Evolutionary conservation across 75 land plant genomes (phyloP), one percentile per base, ranked within the genome.

Genomic region (Sequoia sempervirens): DNA sequence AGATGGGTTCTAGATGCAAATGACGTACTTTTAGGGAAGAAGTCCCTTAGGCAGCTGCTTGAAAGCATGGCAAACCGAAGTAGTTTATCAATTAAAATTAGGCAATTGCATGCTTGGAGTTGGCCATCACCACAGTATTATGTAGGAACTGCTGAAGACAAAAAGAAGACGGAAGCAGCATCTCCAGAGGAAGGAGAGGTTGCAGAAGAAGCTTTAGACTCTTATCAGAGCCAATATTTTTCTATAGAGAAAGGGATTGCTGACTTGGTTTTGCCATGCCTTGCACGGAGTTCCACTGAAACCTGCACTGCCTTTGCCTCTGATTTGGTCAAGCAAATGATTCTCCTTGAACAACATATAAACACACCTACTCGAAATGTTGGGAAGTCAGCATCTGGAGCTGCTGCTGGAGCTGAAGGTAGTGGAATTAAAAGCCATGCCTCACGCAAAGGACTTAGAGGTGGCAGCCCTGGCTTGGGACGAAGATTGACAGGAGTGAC

Each of bases 151-250:
- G 86, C 81, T 64, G 87, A 84, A 69, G 90, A 91, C 5, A 92
- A 91, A 84, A 84, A 87, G 58, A 93, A 91, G 82, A 79, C 83
- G 8, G 97, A 94, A 69, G 88, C 82, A 43, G 85, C 86, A 43
- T 87, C 94, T 75, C 84, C 93, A 68, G 99, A 97, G 87, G 99
- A 97, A 89, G 98, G 99, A 13, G 98, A 97, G 72, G 92, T 97
- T 81, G 94, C 93, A 47, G 94, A 93, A 36, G 97, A 95, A 34
- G 92, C 92, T 7, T 30, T 82, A 40, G 97, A 91, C 56, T 74
- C 58, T 68, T 69, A 20, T 82, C 56, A 70, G 40, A 88, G 74
- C 58, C 90, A 91, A 82, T 94, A 91, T 66, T 89, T 89, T 84
- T 85, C 93, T 73, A 93, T 92, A 37, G 98, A 97, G 87, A 97